Evolutionary conservation across 2,329 filamentous ascomycete species (phyloP), one percentile per base, ranked within the genome.

Genomic region (Fonsecaea pugnacius): DNA sequence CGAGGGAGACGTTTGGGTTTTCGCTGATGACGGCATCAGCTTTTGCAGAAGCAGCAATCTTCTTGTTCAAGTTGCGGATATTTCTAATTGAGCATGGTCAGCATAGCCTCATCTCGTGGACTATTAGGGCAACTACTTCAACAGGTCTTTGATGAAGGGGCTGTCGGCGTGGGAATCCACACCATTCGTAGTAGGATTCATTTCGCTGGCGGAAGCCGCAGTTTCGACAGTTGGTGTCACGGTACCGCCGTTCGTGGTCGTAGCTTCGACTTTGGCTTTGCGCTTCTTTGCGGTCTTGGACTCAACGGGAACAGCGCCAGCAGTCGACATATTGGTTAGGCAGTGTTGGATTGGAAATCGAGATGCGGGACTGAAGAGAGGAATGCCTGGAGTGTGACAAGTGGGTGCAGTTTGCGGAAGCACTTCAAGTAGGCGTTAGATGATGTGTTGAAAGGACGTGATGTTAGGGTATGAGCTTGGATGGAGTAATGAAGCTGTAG

Each of bases 11-110:
- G 64, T 78, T 81, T 5, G 85, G 84, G 74, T 88, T 84, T 68
- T 87, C 86, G 60, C 83, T 82, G 67, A 88, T 76, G 70, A 88
- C 84, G 18, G 80, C 75, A 69, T 89, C 85, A 70, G 86, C 82
- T 75, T 87, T 89, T 60, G 83, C 76, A 70, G 84, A 85, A 61
- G 80, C 80, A 70, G 84, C 91, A 73, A 98, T 88, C 81, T 97
- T 97, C 86, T 97, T 98, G 83, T 88, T 90, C 74, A 95, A 82
- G 78, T 95, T 96, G 75, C 94, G 92, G 72, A 97, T 91, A 78
- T 87, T 92, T 84, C 92, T 96, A 66, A 64, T 9, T 21, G 16
- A 68, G 27, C 24, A 61, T 61, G 18, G 50, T 65, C 64, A 58
- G 59, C 33, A 32, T 18, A 8, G 40, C 12, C 27, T 54, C 10